Percentiles rank a stretch among this genome's conserved stretches.
phyloP scores from a whole-genome alignment of 768 basidiomycete species.

The Leccinum subtestaceum region DNA sequence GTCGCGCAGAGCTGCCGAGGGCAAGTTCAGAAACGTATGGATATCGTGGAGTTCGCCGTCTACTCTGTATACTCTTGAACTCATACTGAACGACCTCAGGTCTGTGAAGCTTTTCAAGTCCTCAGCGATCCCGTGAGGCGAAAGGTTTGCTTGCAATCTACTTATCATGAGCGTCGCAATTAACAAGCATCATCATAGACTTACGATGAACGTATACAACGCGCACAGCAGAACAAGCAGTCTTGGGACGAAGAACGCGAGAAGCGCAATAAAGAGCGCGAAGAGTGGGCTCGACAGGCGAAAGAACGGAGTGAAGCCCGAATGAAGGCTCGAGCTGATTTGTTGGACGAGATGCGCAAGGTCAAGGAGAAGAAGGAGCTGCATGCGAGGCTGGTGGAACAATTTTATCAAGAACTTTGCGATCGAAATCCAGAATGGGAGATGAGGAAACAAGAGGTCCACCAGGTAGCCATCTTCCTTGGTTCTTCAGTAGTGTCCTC shows the following conservation, averaged over 20 bases:
- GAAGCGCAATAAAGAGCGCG: conserved; percentile 46
- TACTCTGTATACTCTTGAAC: conserved; percentile 5
- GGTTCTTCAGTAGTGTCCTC: conserved; percentile 2
- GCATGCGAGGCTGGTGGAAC: conserved; percentile 45
- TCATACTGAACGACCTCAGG: conserved; percentile 39
- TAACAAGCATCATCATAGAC: conserved; percentile 30
- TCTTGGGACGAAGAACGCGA: conserved; percentile 38
- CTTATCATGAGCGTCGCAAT: not conserved
- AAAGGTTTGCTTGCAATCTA: conserved; percentile 38
- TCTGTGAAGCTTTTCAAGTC: conserved; percentile 60
- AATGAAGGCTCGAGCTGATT: conserved; percentile 41
- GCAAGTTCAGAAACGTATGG: conserved; percentile 59
- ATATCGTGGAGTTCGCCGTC: conserved; percentile 22
- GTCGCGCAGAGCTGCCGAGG: conserved; percentile 52
- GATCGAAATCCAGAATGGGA: conserved; percentile 62
- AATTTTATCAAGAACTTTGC: conserved; percentile 54
- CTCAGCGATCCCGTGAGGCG: conserved; percentile 55
- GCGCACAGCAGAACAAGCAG: conserved; percentile 23
- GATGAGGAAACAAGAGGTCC: conserved; percentile 47
- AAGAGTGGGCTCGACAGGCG: conserved; percentile 51
- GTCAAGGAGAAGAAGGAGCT: conserved; percentile 41
- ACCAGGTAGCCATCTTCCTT: conserved; percentile 41
- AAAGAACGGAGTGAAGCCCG: conserved; percentile 49
- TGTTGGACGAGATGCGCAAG: conserved; percentile 37
- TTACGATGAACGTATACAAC: conserved; percentile 45